Base-by-base conservation (phyloP, 2,329 filamentous ascomycete genomes). In the Xylaria sp. region DNA sequence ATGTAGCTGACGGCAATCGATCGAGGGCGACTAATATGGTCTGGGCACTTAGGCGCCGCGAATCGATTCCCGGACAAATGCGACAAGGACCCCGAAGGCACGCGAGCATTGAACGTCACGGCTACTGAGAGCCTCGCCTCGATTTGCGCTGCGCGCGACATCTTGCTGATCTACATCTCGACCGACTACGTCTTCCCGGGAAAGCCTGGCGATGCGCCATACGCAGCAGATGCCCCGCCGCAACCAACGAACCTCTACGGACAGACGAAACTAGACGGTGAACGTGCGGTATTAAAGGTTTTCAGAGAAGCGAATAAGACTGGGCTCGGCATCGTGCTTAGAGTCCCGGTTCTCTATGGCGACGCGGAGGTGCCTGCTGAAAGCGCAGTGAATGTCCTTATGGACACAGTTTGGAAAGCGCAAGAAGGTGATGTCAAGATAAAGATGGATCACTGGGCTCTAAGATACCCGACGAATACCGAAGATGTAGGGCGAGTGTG, bases 41-140 rank as follows among this genome's bases (percentile, higher is more conserved):
- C 58, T 56, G 31, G 20, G 41, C 57, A 23, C 31, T 59, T 57
- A 94, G 92, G 92, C 78, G 94, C 94, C 49, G 94, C 94, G 55
- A 94, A 97, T 80, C 90, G 93, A 70, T 97, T 91, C 76, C 94
- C 94, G 1, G 94, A 97, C 80, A 91, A 92, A 78, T 95, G 94
- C 77, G 91, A 94, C 75, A 87, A 88, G 72, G 89, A 97, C 78
- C 94, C 94, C 2, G 88, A 90, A 68, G 92, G 89, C 63, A 93
- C 94, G 2, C 88, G 87, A 69, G 86, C 86, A 20, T 84, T 97
- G 75, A 97, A 97, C 76, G 89, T 95, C 13, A 85, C 88, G 2
- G 91, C 93, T 2, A 92, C 92, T 56, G 82, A 84, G 57, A 81
- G 82, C 9, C 87, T 97, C 13, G 92, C 93, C 10, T 80, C 84